Conservation (phyloP, 352 stramenopile species). For the Aphanomyces euteiches region DNA sequence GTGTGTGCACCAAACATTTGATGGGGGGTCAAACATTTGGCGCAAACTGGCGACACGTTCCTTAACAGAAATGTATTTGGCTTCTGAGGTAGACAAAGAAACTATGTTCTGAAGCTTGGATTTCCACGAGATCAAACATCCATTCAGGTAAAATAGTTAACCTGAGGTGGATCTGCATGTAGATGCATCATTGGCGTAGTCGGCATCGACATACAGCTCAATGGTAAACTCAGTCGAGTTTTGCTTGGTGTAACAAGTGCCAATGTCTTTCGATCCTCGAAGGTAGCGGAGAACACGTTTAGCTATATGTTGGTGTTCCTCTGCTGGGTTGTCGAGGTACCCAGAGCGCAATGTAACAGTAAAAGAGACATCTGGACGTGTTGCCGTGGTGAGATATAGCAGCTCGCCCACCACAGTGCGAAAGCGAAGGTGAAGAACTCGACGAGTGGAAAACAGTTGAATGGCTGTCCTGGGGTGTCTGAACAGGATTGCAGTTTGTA, state of each 20-base stretch:
- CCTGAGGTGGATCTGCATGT: background rate
- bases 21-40: too few species aligned
- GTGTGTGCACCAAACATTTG: too few species aligned
- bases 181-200: slow-evolving; percentile 20
- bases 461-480: background rate
- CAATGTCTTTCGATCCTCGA: too few species aligned
- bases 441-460: background rate
- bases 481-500: background rate
- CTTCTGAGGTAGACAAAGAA: background rate
- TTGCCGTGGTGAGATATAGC: slow-evolving; percentile 12
- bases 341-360: background rate
- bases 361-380: slow-evolving; percentile 1
- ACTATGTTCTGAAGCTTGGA: slow-evolving; percentile 1
- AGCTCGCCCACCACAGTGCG: slow-evolving; percentile 20
- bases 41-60: too few species aligned
- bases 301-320: background rate
- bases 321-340: background rate
- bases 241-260: too few species aligned
- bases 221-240: background rate
- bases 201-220: slow-evolving; percentile 1
- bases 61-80: slow-evolving; percentile 1
- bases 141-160: slow-evolving; percentile 14
- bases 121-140: background rate
- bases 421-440: background rate
- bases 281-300: too few species aligned